Conservation (phyloP, 768 basidiomycete species). For the Termitomyces sp. region DNA sequence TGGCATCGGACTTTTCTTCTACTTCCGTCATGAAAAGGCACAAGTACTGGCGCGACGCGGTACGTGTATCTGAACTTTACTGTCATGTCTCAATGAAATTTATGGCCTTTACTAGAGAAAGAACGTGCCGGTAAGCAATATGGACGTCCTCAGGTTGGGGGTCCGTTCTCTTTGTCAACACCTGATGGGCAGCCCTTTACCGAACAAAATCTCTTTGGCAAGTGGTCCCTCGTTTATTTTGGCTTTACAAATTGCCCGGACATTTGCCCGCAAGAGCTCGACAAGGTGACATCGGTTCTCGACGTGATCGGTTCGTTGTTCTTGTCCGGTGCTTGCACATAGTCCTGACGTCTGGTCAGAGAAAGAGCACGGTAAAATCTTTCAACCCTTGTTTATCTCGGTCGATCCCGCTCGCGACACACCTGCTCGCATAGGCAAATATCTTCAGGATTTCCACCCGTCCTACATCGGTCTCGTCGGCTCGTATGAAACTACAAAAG, state of each 20-base stretch:
- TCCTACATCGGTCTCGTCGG: constrained; percentile 86
- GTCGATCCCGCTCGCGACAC: constrained; percentile 95
- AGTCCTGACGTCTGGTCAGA: constrained; percentile 35
- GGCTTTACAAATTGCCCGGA: constrained; percentile 99
- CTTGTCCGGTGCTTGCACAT: neutral
- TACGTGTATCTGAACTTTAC: constrained; percentile 28
- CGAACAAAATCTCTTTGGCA: constrained; percentile 77
- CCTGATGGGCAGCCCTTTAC: constrained; percentile 70
- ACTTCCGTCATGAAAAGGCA: constrained; percentile 86
- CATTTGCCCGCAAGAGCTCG: constrained; percentile 96
- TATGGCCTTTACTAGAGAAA: constrained; percentile 46
- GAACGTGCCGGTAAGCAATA: constrained; percentile 68
- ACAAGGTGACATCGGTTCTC: constrained; percentile 84
- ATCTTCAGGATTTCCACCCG: constrained; percentile 86
- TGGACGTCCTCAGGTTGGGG: constrained; percentile 87
- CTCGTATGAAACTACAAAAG: constrained; percentile 74
- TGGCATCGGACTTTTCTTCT: constrained; percentile 76
- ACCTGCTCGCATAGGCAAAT: constrained; percentile 50
- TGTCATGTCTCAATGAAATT: neutral
- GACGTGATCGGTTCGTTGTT: constrained; percentile 58
- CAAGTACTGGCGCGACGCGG: constrained; percentile 72
- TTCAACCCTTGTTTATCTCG: constrained; percentile 91
- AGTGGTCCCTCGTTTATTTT: constrained; percentile 92
- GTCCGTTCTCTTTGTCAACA: constrained; percentile 75
- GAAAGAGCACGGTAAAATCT: constrained; percentile 58